Base-by-base conservation (phyloP, 83 land plant genomes). In the Picea abies region DNA sequence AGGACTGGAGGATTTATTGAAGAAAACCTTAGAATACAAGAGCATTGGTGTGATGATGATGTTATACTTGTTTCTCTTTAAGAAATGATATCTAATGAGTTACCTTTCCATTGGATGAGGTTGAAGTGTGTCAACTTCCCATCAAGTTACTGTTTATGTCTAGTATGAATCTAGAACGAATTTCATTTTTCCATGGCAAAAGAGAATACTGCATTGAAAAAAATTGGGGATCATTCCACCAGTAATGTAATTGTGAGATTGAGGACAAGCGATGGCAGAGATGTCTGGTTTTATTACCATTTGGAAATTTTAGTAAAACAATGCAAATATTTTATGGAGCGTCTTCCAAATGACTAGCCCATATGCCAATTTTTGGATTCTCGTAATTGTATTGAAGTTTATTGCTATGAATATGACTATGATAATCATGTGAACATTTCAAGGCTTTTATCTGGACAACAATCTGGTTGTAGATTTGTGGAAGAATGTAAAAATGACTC, bases 161-260 rank as follows among this genome's bases (percentile, higher is more conserved):
- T 56, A 56, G 15, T 12, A 56, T 56, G 58, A 56, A 56, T 56
- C 58, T 56, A 11, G 58, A 56, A 56, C 15, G 15, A 15, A 15
- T 62, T 61, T 61, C 26, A 62, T 62, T 79, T 81, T 19, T 4
- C 75, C 82, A 81, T 65, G 82, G 76, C 72, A 15, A 44, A 81
- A 69, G 76, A 23, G 44, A 35, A 66, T 44, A 44, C 15, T 23
- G 23, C 37, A 17, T 3, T 84, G 32, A 52, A 81, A 52, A 86
- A 83, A 77, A 81, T 92, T 17, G 97, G 97, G 44, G 97, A 93
- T 63, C 86, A 90, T 4, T 77, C 89, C 14, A 90, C 93, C 22
- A 94, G 97, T 82, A 97, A 96, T 85, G 96, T 96, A 49, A 94
- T 96, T 77, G 94, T 96, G 20, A 84, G 95, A 75, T 35, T 96